A percentile compares a stretch with the other conserved stretches of the same genome.
Conservation (phyloP, 73 alveolate genomes). For the Paramecium tetraurelia region DNA sequence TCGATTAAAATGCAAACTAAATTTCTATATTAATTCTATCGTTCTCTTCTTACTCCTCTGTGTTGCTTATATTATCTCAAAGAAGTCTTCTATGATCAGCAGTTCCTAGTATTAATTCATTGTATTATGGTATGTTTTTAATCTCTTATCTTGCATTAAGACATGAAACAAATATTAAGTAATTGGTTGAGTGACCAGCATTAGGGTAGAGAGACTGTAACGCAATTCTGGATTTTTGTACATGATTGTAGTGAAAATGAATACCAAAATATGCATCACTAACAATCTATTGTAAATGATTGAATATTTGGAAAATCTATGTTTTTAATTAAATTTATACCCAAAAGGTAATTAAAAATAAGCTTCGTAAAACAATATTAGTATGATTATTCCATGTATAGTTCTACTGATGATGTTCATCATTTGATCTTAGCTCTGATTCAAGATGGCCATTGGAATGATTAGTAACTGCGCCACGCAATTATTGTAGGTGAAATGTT, state of each 20-base stretch:
- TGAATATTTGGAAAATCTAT: neutral
- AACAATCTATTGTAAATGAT: neutral
- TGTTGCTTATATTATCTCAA: neutral
- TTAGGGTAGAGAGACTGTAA: neutral
- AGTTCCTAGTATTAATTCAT: neutral
- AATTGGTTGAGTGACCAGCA: neutral
- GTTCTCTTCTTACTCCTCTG: neutral
- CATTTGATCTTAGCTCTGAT: neutral
- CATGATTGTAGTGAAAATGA: neutral
- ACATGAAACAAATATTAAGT: neutral
- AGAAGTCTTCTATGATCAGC: neutral
- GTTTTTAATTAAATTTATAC: neutral
- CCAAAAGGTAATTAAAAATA: slow-evolving; percentile 13
- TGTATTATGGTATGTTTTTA: neutral
- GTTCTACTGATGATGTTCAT: neutral
- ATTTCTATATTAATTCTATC: neutral
- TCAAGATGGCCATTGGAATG: neutral
- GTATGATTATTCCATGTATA: neutral
- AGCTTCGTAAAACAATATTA: neutral
- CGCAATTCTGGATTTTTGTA: neutral
- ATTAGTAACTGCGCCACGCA: neutral
- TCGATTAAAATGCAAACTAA: neutral
- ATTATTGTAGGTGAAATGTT: neutral
- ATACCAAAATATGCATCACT: neutral
- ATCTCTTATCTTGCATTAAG: neutral